Base-by-base conservation (phyloP, 1,284 basidiomycete species). In the Sanguinoderma infundibulare region DNA sequence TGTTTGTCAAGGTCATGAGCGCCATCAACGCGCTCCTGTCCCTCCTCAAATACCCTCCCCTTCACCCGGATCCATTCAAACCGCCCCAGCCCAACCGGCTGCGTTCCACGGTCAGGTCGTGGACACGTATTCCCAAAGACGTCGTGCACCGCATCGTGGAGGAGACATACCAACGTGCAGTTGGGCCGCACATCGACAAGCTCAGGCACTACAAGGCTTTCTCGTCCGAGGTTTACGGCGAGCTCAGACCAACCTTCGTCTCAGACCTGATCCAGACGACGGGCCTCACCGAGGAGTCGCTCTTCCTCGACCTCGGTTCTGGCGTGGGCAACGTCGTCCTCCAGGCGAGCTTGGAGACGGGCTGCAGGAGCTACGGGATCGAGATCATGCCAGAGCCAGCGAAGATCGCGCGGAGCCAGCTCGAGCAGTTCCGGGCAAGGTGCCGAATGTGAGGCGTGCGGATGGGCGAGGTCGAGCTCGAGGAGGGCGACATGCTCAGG, bases 261-360 rank as follows among this genome's bases (percentile, higher is more conserved):
- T 79, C 87, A 24, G 87, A 91, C 56, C 86, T 92, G 55, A 79
- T 91, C 55, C 73, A 78, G 24, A 75, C 80, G 5, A 86, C 87
- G 0, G 79, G 82, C n/a, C 76, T 92, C 14, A 79, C 77, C 24
- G 80, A 86, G 55, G 78, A 83, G 57, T 86, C 84, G 39, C 78
- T 92, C 15, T 87, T 93, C 69, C 71, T 93, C 55, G 91, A 93
- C 70, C 81, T 93, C n/a, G 91, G 91, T 12, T 88, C 86, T 2
- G 91, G 91, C 1, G 91, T 93, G 8, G 91, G 87, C 6, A 92
- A 92, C 69, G 87, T 92, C n/a, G 83, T 89, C 15, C 75, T 89
- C 6, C 91, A 93, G 68, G 89, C 87, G 6, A 86, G 86, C 56
- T 77, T 93, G 63, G 87, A 91, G 71, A 87, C 87, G 0, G 91